Percentiles rank a stretch among this genome's conserved stretches.
Conservation (phyloP, 2,329 filamentous ascomycete genomes). For the Thielaviopsis punctulata region DNA sequence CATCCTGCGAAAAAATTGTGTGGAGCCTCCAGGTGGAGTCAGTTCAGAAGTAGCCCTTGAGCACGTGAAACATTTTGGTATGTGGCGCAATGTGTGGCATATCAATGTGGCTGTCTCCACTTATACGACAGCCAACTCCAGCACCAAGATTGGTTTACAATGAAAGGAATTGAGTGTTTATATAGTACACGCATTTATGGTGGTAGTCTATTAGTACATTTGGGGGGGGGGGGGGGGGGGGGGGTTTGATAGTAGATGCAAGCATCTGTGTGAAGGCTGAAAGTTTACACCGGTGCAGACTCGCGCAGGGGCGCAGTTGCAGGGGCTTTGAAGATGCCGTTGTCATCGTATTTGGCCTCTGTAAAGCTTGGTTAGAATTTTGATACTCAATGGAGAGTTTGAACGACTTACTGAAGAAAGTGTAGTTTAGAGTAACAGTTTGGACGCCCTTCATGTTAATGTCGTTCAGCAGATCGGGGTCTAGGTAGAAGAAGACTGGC, state of each 20-base stretch:
- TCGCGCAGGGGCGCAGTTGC: slow-evolving; percentile 9
- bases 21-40: not conserved
- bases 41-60: slow-evolving; percentile 1
- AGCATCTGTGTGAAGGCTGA: not conserved
- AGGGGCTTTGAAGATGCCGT: slow-evolving; percentile 26
- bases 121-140: not conserved
- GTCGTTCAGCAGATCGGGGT: slow-evolving; percentile 86
- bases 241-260: too few relatives aligned
- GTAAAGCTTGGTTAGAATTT: slow-evolving; percentile 20
- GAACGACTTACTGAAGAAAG: slow-evolving; percentile 74
- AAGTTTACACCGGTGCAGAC: not conserved
- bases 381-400: not conserved
- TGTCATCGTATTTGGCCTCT: slow-evolving; percentile 31
- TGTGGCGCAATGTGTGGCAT: not conserved
- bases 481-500: slow-evolving; percentile 98
- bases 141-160: too few relatives aligned
- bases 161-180: too few relatives aligned
- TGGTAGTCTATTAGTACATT: slow-evolving; percentile 2
- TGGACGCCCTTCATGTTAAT: slow-evolving; percentile 85
- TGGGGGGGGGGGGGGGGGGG: too few relatives aligned
- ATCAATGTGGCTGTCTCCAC: not conserved
- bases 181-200: too few relatives aligned
- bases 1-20: slow-evolving; percentile 3
- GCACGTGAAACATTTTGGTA: slow-evolving; percentile 2
- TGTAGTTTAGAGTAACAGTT: slow-evolving; percentile 91